Evolutionary conservation across 306 rosid species (phyloP).

Genomic region (Neltuma alba): DNA sequence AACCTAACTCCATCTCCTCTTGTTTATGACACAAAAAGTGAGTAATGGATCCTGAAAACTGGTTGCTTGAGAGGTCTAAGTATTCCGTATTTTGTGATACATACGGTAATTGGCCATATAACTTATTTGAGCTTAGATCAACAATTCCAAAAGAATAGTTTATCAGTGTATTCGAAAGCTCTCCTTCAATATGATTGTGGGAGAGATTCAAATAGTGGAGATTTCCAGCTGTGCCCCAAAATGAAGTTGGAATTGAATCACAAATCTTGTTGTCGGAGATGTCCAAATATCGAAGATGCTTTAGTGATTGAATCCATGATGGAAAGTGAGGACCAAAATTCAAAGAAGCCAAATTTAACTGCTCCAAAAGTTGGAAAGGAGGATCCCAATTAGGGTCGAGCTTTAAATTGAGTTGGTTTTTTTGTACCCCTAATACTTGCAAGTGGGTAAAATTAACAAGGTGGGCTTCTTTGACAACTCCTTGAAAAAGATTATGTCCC

Average conservation of each 20-base stretch:
- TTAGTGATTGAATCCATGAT: conserved; percentile 26
- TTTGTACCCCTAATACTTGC: fast-evolving
- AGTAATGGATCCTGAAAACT: background rate
- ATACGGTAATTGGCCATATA: background rate
- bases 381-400: conserved; percentile 24
- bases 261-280: background rate
- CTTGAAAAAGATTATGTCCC: background rate
- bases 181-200: conserved; percentile 25
- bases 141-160: fast-evolving
- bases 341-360: background rate
- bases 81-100: fast-evolving
- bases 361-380: background rate
- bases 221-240: background rate
- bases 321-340: conserved; percentile 36
- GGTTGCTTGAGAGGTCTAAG: conserved; percentile 21
- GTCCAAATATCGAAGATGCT: background rate
- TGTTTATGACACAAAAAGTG: conserved; percentile 11
- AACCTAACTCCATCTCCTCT: background rate
- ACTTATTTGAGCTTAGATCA: conserved; percentile 27
- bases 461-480: conserved; percentile 23
- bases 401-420: conserved; percentile 8
- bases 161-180: background rate
- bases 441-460: conserved; percentile 13
- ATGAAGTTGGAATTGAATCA: background rate
- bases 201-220: background rate